Evolutionary conservation across 805 yeast genomes (phyloP), one percentile per base, ranked within the genome.

Genomic region (Kregervanrija pseudodelftensis): DNA sequence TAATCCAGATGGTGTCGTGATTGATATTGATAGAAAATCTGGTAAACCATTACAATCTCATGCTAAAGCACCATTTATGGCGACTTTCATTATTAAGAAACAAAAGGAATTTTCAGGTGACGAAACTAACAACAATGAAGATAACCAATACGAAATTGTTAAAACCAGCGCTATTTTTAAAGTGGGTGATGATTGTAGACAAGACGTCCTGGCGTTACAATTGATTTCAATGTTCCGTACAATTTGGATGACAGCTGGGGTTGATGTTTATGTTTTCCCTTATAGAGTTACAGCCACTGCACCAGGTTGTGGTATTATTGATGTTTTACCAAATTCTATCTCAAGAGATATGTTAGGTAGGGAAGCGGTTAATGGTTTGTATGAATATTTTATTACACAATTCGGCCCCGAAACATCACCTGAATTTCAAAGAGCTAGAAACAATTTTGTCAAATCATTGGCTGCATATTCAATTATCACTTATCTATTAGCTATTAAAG

Each of bases 301-400:
- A 2, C 98, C 99, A 1, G 99, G 99, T 0, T 90, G 98, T 69
- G 99, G 99, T 65, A 95, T 93, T 37, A 93, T 93, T 68, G 99
- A 95, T 62, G 99, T 95, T 31, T 73, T 93, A 52, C 99, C 99
- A 32, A 86, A 91, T 60, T 84, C 97, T 5, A 82, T 88, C 28
- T 88, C 96, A 37, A 80, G 99, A 67, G 99, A 93, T 66, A 91
- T 93, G 98, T 74, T 93, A 42, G 99, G 99, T 36, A 79, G 99
- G 58, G 99, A 93, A 60, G 99, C 99, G 1, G 99, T 93, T 28
- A 93, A 93, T 64, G 99, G 98, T 2, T 71, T 93, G 44, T 89
- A 87, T 60, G 96, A 91, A 59, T 93, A 91, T 66, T 93, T 83
- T 66, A 79, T 80, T 37, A 80, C 93, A 49, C 93, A 90, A 61